Evolutionary conservation across 2,329 filamentous ascomycete species (phyloP).

Genomic region (Keithomyces neogunnii): DNA sequence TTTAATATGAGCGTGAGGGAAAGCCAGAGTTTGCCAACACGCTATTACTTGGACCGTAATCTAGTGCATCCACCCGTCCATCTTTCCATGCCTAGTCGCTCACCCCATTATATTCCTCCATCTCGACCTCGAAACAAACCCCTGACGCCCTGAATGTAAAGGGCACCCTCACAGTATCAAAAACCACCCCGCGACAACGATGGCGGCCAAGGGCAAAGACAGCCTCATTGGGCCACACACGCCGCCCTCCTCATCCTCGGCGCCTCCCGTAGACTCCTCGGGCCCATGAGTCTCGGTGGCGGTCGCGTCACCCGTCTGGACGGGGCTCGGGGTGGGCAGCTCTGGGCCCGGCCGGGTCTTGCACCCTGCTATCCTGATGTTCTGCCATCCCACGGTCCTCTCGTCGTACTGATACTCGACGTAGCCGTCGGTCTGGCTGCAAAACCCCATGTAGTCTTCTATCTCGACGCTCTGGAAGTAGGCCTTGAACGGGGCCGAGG

Average conservation of each 20-base stretch:
- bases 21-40: too few relatives aligned
- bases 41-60: too few relatives aligned
- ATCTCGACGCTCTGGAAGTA: constrained; percentile 18
- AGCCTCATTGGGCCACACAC: neutral
- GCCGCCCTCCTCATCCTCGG: constrained; percentile 5
- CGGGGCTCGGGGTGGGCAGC: constrained; percentile 4
- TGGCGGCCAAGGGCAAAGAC: constrained; percentile 9
- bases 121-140: neutral
- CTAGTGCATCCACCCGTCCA: too few relatives aligned
- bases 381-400: constrained; percentile 18
- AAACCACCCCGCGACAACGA: constrained; percentile 10
- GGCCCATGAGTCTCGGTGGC: constrained; percentile 1
- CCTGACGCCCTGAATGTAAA: neutral
- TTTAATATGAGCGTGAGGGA: too few relatives aligned
- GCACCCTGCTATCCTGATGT: constrained; percentile 20
- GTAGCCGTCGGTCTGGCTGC: constrained; percentile 12
- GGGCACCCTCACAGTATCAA: constrained; percentile 1
- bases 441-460: constrained; percentile 21
- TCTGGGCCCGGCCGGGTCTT: constrained; percentile 11
- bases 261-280: neutral
- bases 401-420: constrained; percentile 21
- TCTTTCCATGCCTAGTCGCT: neutral
- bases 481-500: constrained; percentile 16
- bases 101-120: neutral
- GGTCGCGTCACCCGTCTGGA: constrained; percentile 3